These are phyloP conservation scores for Suillus paluster DNA, from an alignment of 768 basidiomycete genomes.

Conservation along the genomic window DNA sequence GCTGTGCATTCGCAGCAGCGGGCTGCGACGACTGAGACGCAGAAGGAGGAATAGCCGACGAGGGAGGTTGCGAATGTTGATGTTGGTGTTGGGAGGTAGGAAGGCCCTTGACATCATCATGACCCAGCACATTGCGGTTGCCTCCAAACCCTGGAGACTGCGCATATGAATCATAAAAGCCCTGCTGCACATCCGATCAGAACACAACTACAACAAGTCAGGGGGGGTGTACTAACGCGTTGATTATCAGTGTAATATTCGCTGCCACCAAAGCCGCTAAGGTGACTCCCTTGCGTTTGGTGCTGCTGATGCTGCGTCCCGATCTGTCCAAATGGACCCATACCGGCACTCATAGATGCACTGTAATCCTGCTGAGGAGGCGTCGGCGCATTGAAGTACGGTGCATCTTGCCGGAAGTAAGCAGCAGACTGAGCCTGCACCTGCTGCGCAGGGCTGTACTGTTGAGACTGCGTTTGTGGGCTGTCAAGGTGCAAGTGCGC, in stretches of 20 bases:
- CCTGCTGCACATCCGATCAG: conserved; percentile 43
- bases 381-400: conserved; percentile 80
- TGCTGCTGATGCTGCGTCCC: conserved; percentile 53
- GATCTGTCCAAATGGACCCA: conserved; percentile 63
- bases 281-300: conserved; percentile 52
- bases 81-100: conserved; percentile 59
- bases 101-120: conserved; percentile 78
- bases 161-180: conserved; percentile 77
- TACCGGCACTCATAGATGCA: conserved; percentile 27
- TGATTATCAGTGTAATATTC: conserved; percentile 76
- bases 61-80: conserved; percentile 36
- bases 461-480: conserved; percentile 43
- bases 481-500: conserved; percentile 72
- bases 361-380: conserved; percentile 68
- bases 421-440: conserved; percentile 28
- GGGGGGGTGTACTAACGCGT: conserved; percentile 52
- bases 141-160: conserved; percentile 68
- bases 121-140: conserved; percentile 61
- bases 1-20: conserved; percentile 62
- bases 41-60: conserved; percentile 54
- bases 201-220: conserved; percentile 2
- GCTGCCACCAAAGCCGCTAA: conserved; percentile 58
- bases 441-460: conserved; percentile 38
- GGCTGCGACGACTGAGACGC: conserved; percentile 61
- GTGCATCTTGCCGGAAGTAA: conserved; percentile 75